A percentile compares a stretch with the other conserved stretches of the same genome.
Evolutionary conservation across 768 basidiomycete species (phyloP).

Genomic region (Agaricus bisporus): DNA sequence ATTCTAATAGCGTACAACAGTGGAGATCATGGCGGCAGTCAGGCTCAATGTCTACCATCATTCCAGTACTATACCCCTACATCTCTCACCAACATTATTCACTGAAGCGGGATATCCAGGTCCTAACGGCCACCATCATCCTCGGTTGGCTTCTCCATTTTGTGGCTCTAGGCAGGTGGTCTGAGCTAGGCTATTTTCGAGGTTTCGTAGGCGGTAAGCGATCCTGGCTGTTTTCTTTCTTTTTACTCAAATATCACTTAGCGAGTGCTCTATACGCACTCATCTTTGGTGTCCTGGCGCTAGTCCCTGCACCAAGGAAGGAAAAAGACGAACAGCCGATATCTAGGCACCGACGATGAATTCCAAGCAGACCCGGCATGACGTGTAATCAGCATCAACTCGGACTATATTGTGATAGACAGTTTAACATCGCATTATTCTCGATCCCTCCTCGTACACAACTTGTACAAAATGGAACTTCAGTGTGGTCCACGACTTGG

Average conservation of each 20-base stretch:
- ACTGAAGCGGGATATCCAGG: conserved; percentile 19
- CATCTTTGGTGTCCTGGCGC: conserved; percentile 67
- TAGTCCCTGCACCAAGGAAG: conserved; percentile 60
- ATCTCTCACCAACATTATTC: neutral
- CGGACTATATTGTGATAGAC: no score
- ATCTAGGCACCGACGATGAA: no score
- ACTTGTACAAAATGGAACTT: no score
- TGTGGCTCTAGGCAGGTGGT: conserved; percentile 61
- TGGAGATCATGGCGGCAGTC: conserved; percentile 73
- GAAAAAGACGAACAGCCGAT: neutral
- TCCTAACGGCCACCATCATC: conserved; percentile 63
- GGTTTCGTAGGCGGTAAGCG: conserved; percentile 58
- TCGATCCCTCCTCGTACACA: neutral
- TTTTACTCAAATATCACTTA: conserved; percentile 19
- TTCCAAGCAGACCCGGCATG: neutral
- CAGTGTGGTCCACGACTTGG: no score
- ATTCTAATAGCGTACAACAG: conserved; percentile 28
- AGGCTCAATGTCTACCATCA: conserved; percentile 57
- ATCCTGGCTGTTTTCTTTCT: neutral
- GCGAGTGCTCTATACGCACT: conserved; percentile 67
- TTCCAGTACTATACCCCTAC: conserved; percentile 45
- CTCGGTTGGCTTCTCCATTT: conserved; percentile 61
- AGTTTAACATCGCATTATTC: no score
- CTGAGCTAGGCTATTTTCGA: conserved; percentile 55
- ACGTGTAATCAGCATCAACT: no score